Percentiles rank a stretch among this genome's conserved stretches.
Evolutionary conservation across 192 early-diverging fungal genomes (phyloP).

Genomic region (Podila clonocystis): DNA sequence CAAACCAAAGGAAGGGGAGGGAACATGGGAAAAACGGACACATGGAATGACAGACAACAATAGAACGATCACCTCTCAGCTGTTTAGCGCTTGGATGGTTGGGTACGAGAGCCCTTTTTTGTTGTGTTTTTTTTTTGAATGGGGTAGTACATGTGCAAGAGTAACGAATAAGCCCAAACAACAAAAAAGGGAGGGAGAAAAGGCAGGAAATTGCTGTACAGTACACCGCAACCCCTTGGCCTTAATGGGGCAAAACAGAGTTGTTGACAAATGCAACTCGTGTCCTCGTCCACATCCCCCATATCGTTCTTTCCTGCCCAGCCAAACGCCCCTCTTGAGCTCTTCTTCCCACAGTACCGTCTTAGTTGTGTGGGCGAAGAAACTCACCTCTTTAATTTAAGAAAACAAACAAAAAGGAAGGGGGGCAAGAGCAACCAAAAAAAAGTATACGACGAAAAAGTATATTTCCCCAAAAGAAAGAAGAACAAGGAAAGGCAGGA

Average conservation of each 20-base stretch:
- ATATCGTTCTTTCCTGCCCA: too few species aligned
- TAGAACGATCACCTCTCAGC: neutral
- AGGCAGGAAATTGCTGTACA: too few species aligned
- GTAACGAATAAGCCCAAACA: neutral
- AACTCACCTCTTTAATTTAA: too few species aligned
- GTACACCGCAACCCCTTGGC: too few species aligned
- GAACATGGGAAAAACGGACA: neutral
- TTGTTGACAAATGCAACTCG: neutral
- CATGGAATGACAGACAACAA: neutral
- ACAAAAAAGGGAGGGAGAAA: neutral
- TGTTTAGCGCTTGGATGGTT: neutral
- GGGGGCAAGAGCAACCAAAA: too few species aligned
- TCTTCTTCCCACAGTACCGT: neutral
- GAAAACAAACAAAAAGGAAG: too few species aligned
- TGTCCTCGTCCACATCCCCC: neutral
- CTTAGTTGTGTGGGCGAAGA: too few species aligned
- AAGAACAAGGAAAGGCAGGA: neutral
- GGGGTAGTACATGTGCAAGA: neutral
- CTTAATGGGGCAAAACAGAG: neutral
- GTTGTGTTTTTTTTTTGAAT: neutral
- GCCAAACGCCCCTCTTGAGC: too few species aligned
- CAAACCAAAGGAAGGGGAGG: neutral
- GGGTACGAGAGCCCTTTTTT: neutral
- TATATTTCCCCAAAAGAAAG: slow-evolving; percentile 3
- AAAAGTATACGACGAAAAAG: too few species aligned